These are phyloP conservation scores for Alternaria burnsii DNA, from an alignment of 2,329 filamentous ascomycete species.

Conservation along the genomic window DNA sequence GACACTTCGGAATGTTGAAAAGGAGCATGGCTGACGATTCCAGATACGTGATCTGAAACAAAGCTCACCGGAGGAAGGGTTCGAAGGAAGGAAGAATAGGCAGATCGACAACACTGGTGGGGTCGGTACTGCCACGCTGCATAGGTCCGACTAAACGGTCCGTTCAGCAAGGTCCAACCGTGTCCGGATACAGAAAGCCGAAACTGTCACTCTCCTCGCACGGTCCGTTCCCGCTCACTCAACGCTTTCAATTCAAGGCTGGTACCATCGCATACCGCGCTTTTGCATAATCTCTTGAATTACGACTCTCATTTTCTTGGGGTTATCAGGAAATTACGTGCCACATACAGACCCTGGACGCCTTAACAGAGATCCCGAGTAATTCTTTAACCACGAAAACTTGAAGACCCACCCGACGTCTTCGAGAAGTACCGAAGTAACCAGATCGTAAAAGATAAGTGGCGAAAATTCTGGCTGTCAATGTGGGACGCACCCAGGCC, in stretches of 20 bases:
- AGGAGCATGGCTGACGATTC: slow-evolving; percentile 2
- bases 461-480: background rate
- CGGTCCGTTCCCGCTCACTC: background rate
- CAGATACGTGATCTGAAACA: slow-evolving; percentile 1
- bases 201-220: background rate
- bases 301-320: background rate
- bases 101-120: slow-evolving; percentile 1
- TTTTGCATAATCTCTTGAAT: background rate
- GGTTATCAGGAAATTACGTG: background rate
- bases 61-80: background rate
- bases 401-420: background rate
- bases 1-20: background rate
- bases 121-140: background rate
- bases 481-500: background rate
- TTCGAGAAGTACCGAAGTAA: slow-evolving; percentile 1
- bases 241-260: slow-evolving; percentile 1
- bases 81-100: background rate
- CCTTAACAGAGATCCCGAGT: background rate
- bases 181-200: background rate
- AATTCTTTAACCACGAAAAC: background rate
- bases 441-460: background rate
- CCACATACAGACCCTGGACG: background rate
- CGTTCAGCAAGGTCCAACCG: background rate
- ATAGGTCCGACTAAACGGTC: slow-evolving; percentile 4
- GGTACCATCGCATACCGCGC: background rate